Percentiles rank a stretch among this genome's conserved stretches.
These are phyloP conservation scores for Metschnikowia kunwiensis DNA, from an alignment of 805 yeast species.

Conservation along the genomic window DNA sequence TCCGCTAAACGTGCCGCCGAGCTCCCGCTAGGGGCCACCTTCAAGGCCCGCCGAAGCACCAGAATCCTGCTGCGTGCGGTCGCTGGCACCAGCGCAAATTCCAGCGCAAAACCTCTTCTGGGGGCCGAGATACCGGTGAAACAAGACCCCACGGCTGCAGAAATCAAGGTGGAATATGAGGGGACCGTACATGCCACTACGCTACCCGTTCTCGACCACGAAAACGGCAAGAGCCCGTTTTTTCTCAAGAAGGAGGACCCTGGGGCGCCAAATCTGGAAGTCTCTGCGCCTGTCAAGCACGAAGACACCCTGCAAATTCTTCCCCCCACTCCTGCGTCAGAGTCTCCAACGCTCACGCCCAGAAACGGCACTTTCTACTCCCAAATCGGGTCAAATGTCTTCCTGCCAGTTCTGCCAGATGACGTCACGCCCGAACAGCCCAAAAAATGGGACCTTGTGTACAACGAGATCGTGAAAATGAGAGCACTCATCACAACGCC, in stretches of 20 bases:
- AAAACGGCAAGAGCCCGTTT: no score
- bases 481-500: constrained; percentile 69
- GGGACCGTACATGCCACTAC: no score
- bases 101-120: no score
- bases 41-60: constrained; percentile 7
- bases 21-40: background rate
- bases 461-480: constrained; percentile 62
- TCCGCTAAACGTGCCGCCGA: constrained; percentile 9
- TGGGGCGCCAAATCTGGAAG: background rate
- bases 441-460: constrained; percentile 51
- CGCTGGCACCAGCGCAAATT: background rate
- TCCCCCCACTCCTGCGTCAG: constrained; percentile 5
- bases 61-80: constrained; percentile 2
- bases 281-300: background rate
- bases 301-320: background rate
- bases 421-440: constrained; percentile 14
- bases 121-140: no score
- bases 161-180: constrained; percentile 11
- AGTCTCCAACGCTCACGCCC: constrained; percentile 5
- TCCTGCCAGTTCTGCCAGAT: constrained; percentile 8
- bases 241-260: no score
- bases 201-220: no score
- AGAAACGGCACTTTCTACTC: constrained; percentile 5
- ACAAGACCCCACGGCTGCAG: no score
- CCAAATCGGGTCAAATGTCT: constrained; percentile 13